A percentile compares a stretch with the other conserved stretches of the same genome.
These are phyloP conservation scores for Phytophthora litchii DNA, from an alignment of 352 stramenopile species.

Conservation along the genomic window DNA sequence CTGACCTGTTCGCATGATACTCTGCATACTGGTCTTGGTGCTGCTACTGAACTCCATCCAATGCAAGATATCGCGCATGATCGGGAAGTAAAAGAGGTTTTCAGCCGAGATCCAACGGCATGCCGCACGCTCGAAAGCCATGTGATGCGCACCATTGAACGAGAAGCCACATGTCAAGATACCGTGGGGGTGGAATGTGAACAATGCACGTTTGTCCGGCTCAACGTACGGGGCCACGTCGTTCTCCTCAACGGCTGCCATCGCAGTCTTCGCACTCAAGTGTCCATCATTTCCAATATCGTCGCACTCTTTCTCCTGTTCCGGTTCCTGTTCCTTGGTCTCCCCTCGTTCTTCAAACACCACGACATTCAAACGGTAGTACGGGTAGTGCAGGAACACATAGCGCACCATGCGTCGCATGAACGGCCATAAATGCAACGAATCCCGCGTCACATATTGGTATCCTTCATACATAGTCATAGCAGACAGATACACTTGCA, in stretches of 20 bases:
- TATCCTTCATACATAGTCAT: conserved; percentile 57
- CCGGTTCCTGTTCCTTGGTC: conserved; percentile 10
- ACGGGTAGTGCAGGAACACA: conserved; percentile 57
- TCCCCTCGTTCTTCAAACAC: conserved; percentile 53
- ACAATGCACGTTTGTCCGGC: conserved; percentile 28
- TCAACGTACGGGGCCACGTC: conserved; percentile 20
- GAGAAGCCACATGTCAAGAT: conserved; percentile 60
- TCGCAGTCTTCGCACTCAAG: conserved; percentile 9
- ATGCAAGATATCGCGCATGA: conserved; percentile 68
- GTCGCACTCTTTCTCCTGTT: conserved; percentile 17
- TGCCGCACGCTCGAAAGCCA: conserved; percentile 49
- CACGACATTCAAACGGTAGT: conserved; percentile 49
- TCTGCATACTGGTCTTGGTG: conserved; percentile 52
- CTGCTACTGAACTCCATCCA: conserved; percentile 73
- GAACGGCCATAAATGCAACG: conserved; percentile 46
- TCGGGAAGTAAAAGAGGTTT: conserved; percentile 73
- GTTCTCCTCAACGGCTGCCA: conserved; percentile 22
- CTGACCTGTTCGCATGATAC: conserved; percentile 52
- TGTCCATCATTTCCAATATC: background rate
- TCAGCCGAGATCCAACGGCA: conserved; percentile 71
- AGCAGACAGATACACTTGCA: conserved; percentile 37
- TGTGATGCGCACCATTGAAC: conserved; percentile 61
- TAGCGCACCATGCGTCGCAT: conserved; percentile 47
- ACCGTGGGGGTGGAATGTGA: conserved; percentile 73
- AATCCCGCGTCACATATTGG: conserved; percentile 31